Evolutionary conservation across 805 yeast species (phyloP), one percentile per base, ranked within the genome.

Genomic region (Hanseniaspora vineae): DNA sequence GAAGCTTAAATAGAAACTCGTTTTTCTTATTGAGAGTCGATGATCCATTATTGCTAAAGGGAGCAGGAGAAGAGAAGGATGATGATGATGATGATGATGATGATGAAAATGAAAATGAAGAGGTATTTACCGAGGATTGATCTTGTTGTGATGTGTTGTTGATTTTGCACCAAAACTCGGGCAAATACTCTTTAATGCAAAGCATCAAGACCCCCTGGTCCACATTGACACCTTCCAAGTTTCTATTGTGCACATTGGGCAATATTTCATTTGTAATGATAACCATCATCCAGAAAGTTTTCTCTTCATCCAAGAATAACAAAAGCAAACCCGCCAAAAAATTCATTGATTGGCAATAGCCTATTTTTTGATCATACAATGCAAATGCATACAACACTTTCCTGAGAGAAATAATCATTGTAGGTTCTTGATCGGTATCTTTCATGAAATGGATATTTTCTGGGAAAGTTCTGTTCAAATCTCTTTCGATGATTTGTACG

Each of bases 151-250:
- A 5, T 33, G 37, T n/a, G 15, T 13, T n/a, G 10, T 68, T 66
- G 12, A 78, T 64, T 44, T 68, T 69, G 6, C 66, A 64, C 96
- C 97, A 90, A 39, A 86, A 73, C 44, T 75, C 76, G 0, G 97
- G 97, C 42, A 89, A 67, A 52, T 84, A 81, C 59, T 90, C 95
- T 52, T 81, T 77, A 29, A 89, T 71, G 57, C 95, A 84, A 39
- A 90, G 69, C 86, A 90, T 81, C 43, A 90, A 66, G 1, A 92
- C 95, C 12, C 97, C 97, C 62, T 90, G 98, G 59, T 89, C 95
- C 15, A 92, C 76, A 58, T 86, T 89, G 18, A 92, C 97, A 43
- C 97, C 97, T 67, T 92, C 97, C 19, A 90, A 66, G 56, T 81
- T 82, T 33, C 85, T 75, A 50, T 88, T 90, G 64, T 90, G 98